phyloP scores from a whole-genome alignment of 2,329 filamentous ascomycete species.

The Fusarium illudens region DNA sequence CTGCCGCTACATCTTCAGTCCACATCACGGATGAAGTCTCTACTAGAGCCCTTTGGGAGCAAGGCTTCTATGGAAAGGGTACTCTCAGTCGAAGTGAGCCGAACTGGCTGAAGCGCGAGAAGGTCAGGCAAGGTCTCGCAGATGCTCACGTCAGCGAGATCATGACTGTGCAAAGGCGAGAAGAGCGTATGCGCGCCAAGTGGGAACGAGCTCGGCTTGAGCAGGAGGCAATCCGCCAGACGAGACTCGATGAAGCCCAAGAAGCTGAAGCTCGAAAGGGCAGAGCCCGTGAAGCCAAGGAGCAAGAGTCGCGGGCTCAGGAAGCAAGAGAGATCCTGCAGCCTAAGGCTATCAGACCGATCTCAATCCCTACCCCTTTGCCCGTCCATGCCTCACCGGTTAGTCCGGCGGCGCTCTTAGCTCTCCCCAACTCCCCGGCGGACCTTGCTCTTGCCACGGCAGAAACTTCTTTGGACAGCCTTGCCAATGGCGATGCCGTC shows the following conservation, averaged over 20 bases:
- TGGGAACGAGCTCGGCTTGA: conserved; percentile 90
- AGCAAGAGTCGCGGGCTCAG: conserved; percentile 2
- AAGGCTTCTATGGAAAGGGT: conserved; percentile 97
- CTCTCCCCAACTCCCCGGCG: conserved; percentile 63
- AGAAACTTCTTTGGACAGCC: conserved; percentile 13
- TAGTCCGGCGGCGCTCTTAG: conserved; percentile 56
- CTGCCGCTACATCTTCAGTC: conserved; percentile 80
- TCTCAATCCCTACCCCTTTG: conserved; percentile 1
- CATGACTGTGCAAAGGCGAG: conserved; percentile 76
- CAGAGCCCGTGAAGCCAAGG: conserved; percentile 18
- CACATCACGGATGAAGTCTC: conserved; percentile 81
- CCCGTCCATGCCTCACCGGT: conserved; percentile 48
- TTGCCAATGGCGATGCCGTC: background rate
- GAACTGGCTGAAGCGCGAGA: conserved; percentile 87
- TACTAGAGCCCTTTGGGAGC: conserved; percentile 88
- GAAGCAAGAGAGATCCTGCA: conserved; percentile 9
- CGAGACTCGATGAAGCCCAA: conserved; percentile 58
- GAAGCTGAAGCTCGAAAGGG: conserved; percentile 35
- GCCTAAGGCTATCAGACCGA: conserved; percentile 1
- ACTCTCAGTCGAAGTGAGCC: conserved; percentile 93
- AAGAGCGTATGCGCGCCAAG: conserved; percentile 85
- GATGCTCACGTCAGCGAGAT: conserved; percentile 81
- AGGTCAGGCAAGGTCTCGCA: conserved; percentile 72
- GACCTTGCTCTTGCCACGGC: conserved; percentile 42
- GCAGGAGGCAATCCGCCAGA: conserved; percentile 82